Evolutionary conservation across 139 green algal genomes (phyloP).

Genomic region (Chlorella sp.): DNA sequence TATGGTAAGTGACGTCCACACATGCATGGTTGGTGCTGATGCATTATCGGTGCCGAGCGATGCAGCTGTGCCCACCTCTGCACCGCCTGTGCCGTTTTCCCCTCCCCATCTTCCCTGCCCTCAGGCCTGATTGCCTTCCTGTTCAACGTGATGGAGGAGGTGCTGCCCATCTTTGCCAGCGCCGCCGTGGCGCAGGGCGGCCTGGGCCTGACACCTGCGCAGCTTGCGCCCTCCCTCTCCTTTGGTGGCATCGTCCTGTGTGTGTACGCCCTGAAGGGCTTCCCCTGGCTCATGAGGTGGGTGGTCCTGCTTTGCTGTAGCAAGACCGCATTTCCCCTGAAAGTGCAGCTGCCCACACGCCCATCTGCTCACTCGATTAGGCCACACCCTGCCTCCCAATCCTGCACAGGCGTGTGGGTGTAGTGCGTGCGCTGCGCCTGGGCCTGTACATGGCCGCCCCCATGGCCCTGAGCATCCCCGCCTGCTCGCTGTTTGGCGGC

Average conservation of each 20-base stretch:
- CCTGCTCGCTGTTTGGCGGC: constrained; percentile 36
- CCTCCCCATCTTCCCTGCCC: not conserved
- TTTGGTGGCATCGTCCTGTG: constrained; percentile 64
- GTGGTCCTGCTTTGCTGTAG: too few species aligned
- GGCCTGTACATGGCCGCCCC: constrained; percentile 48
- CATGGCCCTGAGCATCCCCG: constrained; percentile 48
- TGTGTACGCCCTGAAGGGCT: constrained; percentile 49
- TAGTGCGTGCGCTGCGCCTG: constrained; percentile 13
- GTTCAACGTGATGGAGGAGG: constrained; percentile 62
- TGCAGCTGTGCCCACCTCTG: too few species aligned
- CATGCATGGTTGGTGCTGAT: too few species aligned
- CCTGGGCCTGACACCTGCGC: constrained; percentile 49
- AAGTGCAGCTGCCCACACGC: too few species aligned
- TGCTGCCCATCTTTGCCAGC: constrained; percentile 66
- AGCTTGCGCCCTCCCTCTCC: constrained; percentile 64
- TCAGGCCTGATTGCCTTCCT: constrained; percentile 50
- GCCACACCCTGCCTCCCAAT: too few species aligned
- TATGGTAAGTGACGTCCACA: constrained; percentile 40
- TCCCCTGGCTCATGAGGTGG: constrained; percentile 43
- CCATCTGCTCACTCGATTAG: too few species aligned
- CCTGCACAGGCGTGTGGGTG: constrained; percentile 34
- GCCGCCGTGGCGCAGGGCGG: constrained; percentile 57
- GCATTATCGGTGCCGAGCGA: too few species aligned
- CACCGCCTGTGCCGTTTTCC: too few species aligned
- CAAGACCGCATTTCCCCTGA: too few species aligned